Base-by-base conservation (phyloP, 345 rosid species). In the Trapa incisa region DNA sequence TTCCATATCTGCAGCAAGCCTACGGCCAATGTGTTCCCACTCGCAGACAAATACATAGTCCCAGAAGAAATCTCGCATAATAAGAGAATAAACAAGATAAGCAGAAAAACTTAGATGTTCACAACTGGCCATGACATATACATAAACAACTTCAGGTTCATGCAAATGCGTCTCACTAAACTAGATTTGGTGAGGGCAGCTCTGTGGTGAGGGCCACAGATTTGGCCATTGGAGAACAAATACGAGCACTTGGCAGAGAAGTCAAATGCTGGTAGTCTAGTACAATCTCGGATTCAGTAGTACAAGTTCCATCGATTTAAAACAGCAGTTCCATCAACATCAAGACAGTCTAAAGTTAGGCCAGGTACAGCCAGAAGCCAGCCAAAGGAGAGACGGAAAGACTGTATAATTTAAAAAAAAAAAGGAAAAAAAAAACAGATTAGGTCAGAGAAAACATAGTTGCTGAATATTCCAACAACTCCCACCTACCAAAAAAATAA, bases 381-480 rank as follows among this genome's bases (percentile, higher is more conserved):
- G 54, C 17, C 54, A 45, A 45, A 17, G 2, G 22, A 2, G 56
- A 16, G 56, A 50, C 56, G 7, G 22, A 50, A 29, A 50, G 56
- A 11, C 53, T 17, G 14, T 47, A 47, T 17, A 47, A 47, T 6
- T 47, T 17, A 29, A 22, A 7, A 32, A 57, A 57, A 57, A 13
- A 22, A 22, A 7, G 11, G 32, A 57, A 57, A 13, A 2, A 57
- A 57, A 22, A 32, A 32, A 58, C 11, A 6, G 39, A 29, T 65
- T 37, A 45, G 39, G 47, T 45, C 37, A 56, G 32, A 16, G 56
- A 50, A 50, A 65, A 65, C 15, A 32, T 16, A 65, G 53, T 7
- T 47, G 53, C 36, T 35, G 63, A 58, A 65, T 42, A 42, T 36
- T 43, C 53, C 67, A 65, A 65, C 67, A 22, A 35, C 53, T 32